Base-by-base conservation (phyloP, 305 asterid genomes). In the Stenogyne calaminthoides region DNA sequence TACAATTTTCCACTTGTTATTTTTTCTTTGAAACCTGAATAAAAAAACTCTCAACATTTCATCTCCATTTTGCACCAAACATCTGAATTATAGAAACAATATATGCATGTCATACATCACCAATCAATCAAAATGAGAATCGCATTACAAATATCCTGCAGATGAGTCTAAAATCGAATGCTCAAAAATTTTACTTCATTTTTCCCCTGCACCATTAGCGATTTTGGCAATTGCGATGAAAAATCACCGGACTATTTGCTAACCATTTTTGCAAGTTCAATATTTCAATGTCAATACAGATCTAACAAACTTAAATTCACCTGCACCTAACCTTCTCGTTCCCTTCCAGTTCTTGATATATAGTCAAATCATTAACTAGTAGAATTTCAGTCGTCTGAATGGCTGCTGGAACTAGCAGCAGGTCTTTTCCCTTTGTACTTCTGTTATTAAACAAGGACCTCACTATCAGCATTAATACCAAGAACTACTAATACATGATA, bases 351-450 rank as follows among this genome's bases (percentile, higher is more conserved):
- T 76, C 68, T 56, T n/a, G 3, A 56, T 56, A 37, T 1, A 25
- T 25, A 29, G 44, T 59, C 22, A 10, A 19, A 56, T 32, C 54
- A 27, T 47, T 52, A 67, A 56, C 67, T 44, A 56, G 69, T 36
- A 18, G 46, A 58, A 62, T 42, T 63, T 83, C 80, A 87, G 79
- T 89, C 91, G 5, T 73, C 83, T 29, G 89, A 76, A 2, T 85
- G 78, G 57, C 86, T 79, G 63, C 83, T 75, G 68, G 84, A 75
- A 63, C 88, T 59, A 46, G 77, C 15, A 12, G 95, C 78, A 67
- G 88, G 81, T 66, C 58, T 85, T 80, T 87, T 89, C 64, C 87
- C 85, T 6, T 81, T 75, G 85, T 89, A 89, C 58, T 80, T 89
- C 92, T 89, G 91, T 73, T 54, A 76, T 49, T 34, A 40, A 73